Base-by-base conservation (phyloP, 2,329 filamentous ascomycete species). In the Ceratocystis albifundus region DNA sequence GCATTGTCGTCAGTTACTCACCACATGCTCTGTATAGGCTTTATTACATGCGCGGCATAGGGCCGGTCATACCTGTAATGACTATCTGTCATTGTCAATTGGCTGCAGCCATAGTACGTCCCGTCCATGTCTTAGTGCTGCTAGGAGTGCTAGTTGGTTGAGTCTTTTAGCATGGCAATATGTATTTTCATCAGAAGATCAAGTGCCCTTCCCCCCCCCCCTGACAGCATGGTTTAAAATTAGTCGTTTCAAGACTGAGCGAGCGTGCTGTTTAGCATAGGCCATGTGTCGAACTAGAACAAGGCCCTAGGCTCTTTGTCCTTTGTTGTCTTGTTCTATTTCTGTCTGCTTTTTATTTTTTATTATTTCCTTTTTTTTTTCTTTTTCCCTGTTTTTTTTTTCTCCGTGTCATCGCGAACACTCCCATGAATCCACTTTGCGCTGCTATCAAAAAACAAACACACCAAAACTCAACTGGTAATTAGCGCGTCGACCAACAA, bases 211-310 rank as follows among this genome's bases (percentile, higher is more conserved):
- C 15, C 17, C 50, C 15, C 17, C 48, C 46, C 53, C 53, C 53
- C 53, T 57, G 53, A 41, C 30, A 30, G 28, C 53, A 30, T 41
- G 36, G 53, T 20, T 28, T 57, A n/a, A 57, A 57, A 57, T 57
- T 57, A 32, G 22, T 2, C 28, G 53, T 57, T 57, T 57, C 25
- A 57, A 30, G 53, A 57, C 53, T 30, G 22, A 57, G 50, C 10
- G 20, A 55, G 53, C 53, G 4, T 57, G 22, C 7, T 25, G 53
- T 57, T 25, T 15, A 41, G 48, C 22, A 20, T 22, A 50, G 22
- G 48, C 48, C 48, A 15, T 41, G 48, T 50, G 48, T 50, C 48
- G 4, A 15, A 50, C 48, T 10, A 50, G 36, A 41, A 41, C 36
- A 41, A 22, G n/a, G 20, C 7, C 12, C 48, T 12, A 41, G 3